A percentile compares a stretch with the other conserved stretches of the same genome.
phyloP scores from a whole-genome alignment of 257 asterid species.

The Solanum virginianum region DNA sequence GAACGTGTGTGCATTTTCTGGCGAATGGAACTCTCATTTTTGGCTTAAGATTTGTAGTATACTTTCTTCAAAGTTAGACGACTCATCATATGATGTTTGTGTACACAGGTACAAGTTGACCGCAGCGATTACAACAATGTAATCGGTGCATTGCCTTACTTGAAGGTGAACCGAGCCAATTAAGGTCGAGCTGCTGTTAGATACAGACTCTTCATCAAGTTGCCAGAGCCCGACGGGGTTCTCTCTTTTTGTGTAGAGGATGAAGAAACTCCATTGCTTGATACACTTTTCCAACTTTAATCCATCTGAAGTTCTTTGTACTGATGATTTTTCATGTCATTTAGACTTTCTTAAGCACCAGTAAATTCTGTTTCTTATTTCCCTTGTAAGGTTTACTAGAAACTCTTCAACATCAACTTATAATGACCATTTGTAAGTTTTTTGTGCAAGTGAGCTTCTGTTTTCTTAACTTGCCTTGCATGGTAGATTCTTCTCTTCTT shows the following conservation, averaged over 20 bases:
- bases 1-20: background rate
- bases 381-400: background rate
- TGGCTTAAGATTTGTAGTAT: background rate
- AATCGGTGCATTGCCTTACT: constrained; percentile 85
- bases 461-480: background rate
- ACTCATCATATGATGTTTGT: background rate
- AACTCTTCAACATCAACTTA: background rate
- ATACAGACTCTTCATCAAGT: background rate
- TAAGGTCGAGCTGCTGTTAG: constrained; percentile 7
- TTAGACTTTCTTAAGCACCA: background rate
- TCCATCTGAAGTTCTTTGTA: background rate
- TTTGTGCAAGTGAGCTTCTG: background rate
- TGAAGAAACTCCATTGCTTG: background rate
- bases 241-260: constrained; percentile 1
- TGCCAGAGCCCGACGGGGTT: background rate
- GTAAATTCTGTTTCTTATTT: background rate
- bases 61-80: background rate
- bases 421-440: background rate
- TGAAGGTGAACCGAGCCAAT: constrained; percentile 76
- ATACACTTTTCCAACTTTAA: background rate
- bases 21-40: background rate
- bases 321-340: background rate
- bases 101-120: constrained; percentile 70
- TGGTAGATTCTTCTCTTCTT: background rate
- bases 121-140: constrained; percentile 89